phyloP scores from a whole-genome alignment of 768 basidiomycete species.

The Pholiota molesta region DNA sequence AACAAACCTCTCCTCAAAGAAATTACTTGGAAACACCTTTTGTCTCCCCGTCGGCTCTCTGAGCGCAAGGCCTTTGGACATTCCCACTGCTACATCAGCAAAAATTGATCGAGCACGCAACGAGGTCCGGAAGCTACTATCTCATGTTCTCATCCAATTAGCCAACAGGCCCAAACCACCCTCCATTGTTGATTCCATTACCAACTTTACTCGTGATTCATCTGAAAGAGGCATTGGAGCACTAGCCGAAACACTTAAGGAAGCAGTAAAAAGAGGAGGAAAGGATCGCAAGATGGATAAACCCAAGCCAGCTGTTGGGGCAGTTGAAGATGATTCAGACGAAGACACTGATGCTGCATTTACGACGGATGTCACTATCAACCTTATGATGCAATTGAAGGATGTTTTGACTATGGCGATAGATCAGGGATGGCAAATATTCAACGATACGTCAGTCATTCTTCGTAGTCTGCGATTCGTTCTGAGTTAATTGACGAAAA shows the following conservation, averaged over 20 bases:
- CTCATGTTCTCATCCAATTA: conserved; percentile 67
- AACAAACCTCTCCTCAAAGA: neutral
- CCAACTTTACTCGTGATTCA: conserved; percentile 25
- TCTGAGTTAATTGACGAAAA: neutral
- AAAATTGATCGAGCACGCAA: conserved; percentile 45
- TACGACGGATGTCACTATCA: conserved; percentile 67
- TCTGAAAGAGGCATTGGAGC: conserved; percentile 39
- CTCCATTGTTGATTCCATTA: conserved; percentile 47
- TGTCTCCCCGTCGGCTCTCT: neutral
- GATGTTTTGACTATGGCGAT: conserved; percentile 60
- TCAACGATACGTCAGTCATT: conserved; percentile 44
- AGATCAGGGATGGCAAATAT: conserved; percentile 63
- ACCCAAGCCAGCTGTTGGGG: conserved; percentile 11
- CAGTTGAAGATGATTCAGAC: conserved; percentile 48
- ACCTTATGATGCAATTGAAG: conserved; percentile 63
- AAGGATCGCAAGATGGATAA: conserved; percentile 24
- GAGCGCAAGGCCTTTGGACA: neutral
- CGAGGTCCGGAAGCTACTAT: conserved; percentile 72
- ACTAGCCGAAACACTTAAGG: conserved; percentile 48
- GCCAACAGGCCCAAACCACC: conserved; percentile 58
- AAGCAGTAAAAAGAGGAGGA: conserved; percentile 40
- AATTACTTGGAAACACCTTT: neutral
- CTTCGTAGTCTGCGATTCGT: neutral
- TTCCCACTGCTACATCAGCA: conserved; percentile 9
- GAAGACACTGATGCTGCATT: conserved; percentile 49